Evolutionary conservation across 352 stramenopile genomes (phyloP), one percentile per base, ranked within the genome.

Genomic region (Blastocystis sp.): DNA sequence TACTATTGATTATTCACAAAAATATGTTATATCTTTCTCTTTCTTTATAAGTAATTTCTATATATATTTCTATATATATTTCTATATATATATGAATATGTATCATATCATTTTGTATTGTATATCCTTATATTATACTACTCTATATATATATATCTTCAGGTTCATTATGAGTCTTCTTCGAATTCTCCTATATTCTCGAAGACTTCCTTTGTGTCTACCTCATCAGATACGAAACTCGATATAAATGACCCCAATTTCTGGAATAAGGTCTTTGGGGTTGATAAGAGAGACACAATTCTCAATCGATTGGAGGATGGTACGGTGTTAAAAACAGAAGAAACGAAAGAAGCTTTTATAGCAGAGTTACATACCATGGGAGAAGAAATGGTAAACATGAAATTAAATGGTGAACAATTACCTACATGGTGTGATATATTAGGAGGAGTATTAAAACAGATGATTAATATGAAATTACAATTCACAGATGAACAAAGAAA

Each of bases 211-310:
- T 70, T 70, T 42, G 56, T 68, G 1, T 62, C 64, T 5, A 43
- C 41, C 10, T 48, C 65, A 1, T 48, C 35, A 72, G 11, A 88
- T 74, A 1, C 82, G 75, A 82, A 94, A 59, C 78, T 95, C n/a
- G 83, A 95, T 67, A 79, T 96, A 13, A 82, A 95, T 55, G 92
- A 99, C 68, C 92, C 92, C 0, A 75, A 94, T 48, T 99, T 99
- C 57, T 99, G 92, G 92, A 92, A 94, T 57, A 98, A 98, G 69
- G 87, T 94, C 0, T 80, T 90, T 4, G 82, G 82, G 3, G 55
- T 62, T 46, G 64, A 69, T 42, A 32, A 49, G 16, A 49, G 62
- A 31, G 52, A 58, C 21, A 68, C 62, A 25, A 31, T 68, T 37
- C 24, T 68, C 18, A 54, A 57, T 18, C 48, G 62, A 4, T 37